Evolutionary conservation across 148 eudicot genomes (phyloP).

Genomic region (Pouteria glomerata): DNA sequence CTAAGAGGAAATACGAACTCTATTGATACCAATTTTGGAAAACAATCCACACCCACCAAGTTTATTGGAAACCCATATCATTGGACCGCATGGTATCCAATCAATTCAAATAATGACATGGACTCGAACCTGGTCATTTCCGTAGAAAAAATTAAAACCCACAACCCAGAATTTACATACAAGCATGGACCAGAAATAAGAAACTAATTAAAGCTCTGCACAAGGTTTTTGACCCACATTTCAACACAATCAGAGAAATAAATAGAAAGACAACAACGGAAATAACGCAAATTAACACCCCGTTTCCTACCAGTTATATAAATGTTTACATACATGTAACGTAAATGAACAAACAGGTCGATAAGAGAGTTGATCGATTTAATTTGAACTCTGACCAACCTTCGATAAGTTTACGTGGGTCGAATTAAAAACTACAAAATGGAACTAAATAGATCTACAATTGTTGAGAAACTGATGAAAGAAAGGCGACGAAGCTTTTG

Average conservation of each 20-base stretch:
- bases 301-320: background rate
- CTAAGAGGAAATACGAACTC: background rate
- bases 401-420: background rate
- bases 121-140: background rate
- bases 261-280: background rate
- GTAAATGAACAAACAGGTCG: background rate
- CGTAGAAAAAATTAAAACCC: background rate
- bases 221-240: background rate
- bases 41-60: background rate
- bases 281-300: background rate
- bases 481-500: background rate
- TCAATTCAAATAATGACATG: background rate
- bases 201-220: background rate
- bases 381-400: background rate
- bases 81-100: background rate
- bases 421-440: background rate
- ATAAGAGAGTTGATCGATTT: background rate
- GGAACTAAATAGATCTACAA: background rate
- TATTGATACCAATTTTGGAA: background rate
- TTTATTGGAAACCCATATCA: background rate
- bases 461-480: background rate
- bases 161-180: background rate
- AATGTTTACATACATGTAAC: no score
- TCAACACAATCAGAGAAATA: no score
- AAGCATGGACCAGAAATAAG: background rate